A percentile compares a stretch with the other conserved stretches of the same genome.
Conservation (phyloP, 2,329 filamentous ascomycete genomes). For the Fusarium neocosmosporiellum region DNA sequence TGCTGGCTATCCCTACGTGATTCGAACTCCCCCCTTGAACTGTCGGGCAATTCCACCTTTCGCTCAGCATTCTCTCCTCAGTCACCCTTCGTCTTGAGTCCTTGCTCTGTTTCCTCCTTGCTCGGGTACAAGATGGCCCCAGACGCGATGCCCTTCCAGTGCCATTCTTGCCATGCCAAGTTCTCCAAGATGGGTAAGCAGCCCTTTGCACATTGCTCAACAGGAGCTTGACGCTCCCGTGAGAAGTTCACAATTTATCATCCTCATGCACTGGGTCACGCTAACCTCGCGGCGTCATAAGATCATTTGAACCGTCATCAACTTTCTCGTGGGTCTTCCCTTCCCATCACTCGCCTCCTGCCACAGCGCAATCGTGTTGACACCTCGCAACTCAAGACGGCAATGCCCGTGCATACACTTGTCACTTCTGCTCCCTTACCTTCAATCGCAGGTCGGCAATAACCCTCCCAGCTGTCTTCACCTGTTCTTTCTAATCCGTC, state of each 20-base stretch:
- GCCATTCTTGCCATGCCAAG: background rate
- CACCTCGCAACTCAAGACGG: background rate
- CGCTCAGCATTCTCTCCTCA: too few relatives aligned
- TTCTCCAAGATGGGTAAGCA: background rate
- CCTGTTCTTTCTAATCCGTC: background rate
- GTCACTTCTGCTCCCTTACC: background rate
- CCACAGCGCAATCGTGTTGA: background rate
- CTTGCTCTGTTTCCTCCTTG: background rate
- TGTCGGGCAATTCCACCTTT: too few relatives aligned
- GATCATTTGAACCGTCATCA: background rate
- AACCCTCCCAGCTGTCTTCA: background rate
- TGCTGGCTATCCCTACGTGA: too few relatives aligned
- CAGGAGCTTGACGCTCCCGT: too few relatives aligned
- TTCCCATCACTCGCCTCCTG: background rate
- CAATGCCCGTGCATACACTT: background rate
- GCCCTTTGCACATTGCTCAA: background rate
- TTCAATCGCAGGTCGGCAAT: conserved; percentile 18
- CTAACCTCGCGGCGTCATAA: background rate
- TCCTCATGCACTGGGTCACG: background rate
- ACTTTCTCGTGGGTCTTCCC: background rate
- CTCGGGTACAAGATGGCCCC: background rate
- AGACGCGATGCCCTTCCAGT: background rate
- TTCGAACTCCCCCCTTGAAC: too few relatives aligned
- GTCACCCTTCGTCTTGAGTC: too few relatives aligned
- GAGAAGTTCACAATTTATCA: too few relatives aligned